These are phyloP conservation scores for Exserohilum turcica DNA, from an alignment of 2,329 filamentous ascomycete species.

Conservation along the genomic window DNA sequence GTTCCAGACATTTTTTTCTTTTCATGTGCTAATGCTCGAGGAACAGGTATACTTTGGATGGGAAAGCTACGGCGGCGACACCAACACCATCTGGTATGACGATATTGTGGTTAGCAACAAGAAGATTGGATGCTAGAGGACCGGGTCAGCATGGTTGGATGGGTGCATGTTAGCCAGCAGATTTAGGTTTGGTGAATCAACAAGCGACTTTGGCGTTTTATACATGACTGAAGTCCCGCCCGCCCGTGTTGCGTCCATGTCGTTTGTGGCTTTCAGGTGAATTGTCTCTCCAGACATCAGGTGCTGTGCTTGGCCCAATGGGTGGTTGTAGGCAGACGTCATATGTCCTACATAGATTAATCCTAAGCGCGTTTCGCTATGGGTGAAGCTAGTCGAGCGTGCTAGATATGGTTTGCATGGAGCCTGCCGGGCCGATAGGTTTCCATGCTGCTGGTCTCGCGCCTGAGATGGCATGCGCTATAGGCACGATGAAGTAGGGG, in stretches of 20 bases:
- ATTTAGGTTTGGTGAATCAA: background rate
- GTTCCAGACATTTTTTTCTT: background rate
- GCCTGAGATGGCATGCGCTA: too few relatives aligned
- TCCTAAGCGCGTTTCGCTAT: background rate
- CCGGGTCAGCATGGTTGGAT: background rate
- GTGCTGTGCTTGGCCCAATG: background rate
- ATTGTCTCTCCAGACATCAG: background rate
- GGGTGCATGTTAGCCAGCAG: background rate
- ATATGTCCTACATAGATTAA: too few relatives aligned
- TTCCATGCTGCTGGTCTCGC: background rate
- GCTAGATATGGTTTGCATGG: background rate
- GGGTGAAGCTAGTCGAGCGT: background rate
- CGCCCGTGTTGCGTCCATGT: background rate
- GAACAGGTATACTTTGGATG: constrained; percentile 62
- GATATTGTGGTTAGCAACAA: constrained; percentile 59
- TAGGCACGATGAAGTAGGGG: background rate
- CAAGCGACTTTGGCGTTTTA: too few relatives aligned
- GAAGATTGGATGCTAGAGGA: constrained; percentile 55
- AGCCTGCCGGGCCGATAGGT: background rate
- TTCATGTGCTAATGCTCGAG: background rate
- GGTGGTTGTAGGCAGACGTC: background rate
- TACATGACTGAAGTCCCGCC: too few relatives aligned
- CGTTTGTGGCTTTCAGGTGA: background rate
- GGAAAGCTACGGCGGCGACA: constrained; percentile 66
- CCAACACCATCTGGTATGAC: constrained; percentile 68